These are phyloP conservation scores for Aspergillus ochraceoroseus DNA, from an alignment of 2,329 filamentous ascomycete species.

Conservation along the genomic window DNA sequence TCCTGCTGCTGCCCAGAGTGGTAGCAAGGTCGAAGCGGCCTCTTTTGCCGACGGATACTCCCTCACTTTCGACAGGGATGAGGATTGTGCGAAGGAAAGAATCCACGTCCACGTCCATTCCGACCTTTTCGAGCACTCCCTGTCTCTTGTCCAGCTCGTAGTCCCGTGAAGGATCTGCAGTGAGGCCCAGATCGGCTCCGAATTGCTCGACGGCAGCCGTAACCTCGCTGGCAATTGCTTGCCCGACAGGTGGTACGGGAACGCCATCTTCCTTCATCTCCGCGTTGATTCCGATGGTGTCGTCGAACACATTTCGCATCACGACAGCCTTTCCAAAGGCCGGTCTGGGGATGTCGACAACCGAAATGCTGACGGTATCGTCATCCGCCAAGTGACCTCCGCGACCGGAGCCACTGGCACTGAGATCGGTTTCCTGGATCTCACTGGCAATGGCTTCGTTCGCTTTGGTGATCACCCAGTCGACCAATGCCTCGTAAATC, in stretches of 20 bases:
- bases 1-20: constrained; percentile 73
- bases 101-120: constrained; percentile 72
- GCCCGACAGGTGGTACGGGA: constrained; percentile 65
- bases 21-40: constrained; percentile 73
- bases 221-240: constrained; percentile 83
- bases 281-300: constrained; percentile 83
- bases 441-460: constrained; percentile 78
- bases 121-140: constrained; percentile 78
- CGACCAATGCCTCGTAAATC: constrained; percentile 88
- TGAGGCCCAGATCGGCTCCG: constrained; percentile 73
- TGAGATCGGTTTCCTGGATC: constrained; percentile 62
- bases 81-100: constrained; percentile 77
- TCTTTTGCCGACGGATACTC: constrained; percentile 71
- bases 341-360: constrained; percentile 78
- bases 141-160: constrained; percentile 77
- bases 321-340: constrained; percentile 80
- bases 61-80: constrained; percentile 70
- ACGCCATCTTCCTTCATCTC: constrained; percentile 98
- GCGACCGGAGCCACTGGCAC: constrained; percentile 53
- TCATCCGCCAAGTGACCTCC: constrained; percentile 64
- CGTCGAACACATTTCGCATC: constrained; percentile 87
- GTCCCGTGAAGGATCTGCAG: constrained; percentile 63
- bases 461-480: constrained; percentile 87
- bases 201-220: constrained; percentile 71
- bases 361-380: constrained; percentile 80